Evolutionary conservation across 2,329 filamentous ascomycete species (phyloP).

Genomic region (Tolypocladium cylindrosporum): DNA sequence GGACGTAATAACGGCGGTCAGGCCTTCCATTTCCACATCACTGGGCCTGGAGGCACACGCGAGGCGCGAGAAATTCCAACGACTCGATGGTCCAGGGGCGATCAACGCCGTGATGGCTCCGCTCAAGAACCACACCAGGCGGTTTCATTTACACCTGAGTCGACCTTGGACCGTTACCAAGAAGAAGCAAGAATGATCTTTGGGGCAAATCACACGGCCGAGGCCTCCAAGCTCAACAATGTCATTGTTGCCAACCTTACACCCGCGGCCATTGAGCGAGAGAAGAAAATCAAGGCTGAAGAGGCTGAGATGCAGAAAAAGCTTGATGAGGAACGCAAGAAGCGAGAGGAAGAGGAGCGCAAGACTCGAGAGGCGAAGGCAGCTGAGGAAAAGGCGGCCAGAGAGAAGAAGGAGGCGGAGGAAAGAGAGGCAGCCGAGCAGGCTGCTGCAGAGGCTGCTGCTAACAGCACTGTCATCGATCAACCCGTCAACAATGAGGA

Average conservation of each 20-base stretch:
- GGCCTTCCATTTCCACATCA: slow-evolving; percentile 51
- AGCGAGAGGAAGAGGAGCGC: slow-evolving; percentile 55
- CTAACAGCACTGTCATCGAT: slow-evolving; percentile 9
- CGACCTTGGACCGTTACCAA: slow-evolving; percentile 71
- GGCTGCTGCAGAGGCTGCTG: slow-evolving; percentile 50
- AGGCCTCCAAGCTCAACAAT: slow-evolving; percentile 60
- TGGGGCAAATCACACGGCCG: slow-evolving; percentile 48
- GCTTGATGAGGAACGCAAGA: slow-evolving; percentile 48
- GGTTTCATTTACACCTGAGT: slow-evolving; percentile 61
- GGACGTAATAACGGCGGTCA: slow-evolving; percentile 35
- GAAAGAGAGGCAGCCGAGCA: slow-evolving; percentile 50
- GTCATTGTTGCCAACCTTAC: slow-evolving; percentile 65
- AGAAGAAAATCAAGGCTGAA: slow-evolving; percentile 58
- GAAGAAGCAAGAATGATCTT: slow-evolving; percentile 87
- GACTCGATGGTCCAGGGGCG: slow-evolving; percentile 31
- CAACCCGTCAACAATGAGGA: slow-evolving; percentile 4
- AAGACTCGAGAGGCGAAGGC: slow-evolving; percentile 61
- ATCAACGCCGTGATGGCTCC: slow-evolving; percentile 35
- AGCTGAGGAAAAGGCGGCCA: slow-evolving; percentile 55
- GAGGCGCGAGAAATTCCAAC: slow-evolving; percentile 40
- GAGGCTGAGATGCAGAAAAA: slow-evolving; percentile 41
- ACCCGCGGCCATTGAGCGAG: slow-evolving; percentile 74
- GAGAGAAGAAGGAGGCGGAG: slow-evolving; percentile 61
- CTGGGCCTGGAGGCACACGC: slow-evolving; percentile 34
- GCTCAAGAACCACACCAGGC: slow-evolving; percentile 60